Evolutionary conservation across 2,329 filamentous ascomycete species (phyloP).

Genomic region (Curvularia eragrostidis): DNA sequence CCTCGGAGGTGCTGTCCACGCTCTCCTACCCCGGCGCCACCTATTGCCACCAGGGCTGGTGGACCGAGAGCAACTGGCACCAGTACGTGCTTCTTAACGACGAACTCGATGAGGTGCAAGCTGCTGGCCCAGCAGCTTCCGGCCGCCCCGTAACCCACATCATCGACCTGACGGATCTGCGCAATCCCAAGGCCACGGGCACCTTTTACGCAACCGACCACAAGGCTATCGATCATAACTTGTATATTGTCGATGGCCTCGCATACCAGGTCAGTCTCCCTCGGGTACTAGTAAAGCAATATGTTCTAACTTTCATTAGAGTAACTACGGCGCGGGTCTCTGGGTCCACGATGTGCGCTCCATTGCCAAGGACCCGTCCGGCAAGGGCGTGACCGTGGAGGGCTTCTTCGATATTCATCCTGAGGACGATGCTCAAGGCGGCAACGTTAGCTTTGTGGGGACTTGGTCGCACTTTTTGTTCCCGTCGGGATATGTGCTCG

Average conservation of each 20-base stretch:
- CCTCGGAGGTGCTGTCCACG: slow-evolving; percentile 62
- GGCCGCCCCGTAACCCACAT: slow-evolving; percentile 46
- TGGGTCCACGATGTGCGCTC: slow-evolving; percentile 51
- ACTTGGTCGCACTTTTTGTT: slow-evolving; percentile 52
- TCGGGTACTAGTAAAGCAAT: no score
- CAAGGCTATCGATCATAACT: slow-evolving; percentile 54
- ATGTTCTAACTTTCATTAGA: no score
- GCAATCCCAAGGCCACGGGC: slow-evolving; percentile 50
- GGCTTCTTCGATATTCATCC: slow-evolving; percentile 54
- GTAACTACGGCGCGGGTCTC: slow-evolving; percentile 52
- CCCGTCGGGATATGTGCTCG: slow-evolving; percentile 44
- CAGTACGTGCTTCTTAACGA: slow-evolving; percentile 46
- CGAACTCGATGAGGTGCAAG: slow-evolving; percentile 42
- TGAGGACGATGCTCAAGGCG: slow-evolving; percentile 49
- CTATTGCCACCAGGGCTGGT: slow-evolving; percentile 67
- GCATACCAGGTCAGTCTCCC: slow-evolving; percentile 52
- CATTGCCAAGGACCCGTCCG: slow-evolving; percentile 49
- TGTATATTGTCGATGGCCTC: slow-evolving; percentile 52
- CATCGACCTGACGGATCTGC: slow-evolving; percentile 43
- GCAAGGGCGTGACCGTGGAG: slow-evolving; percentile 49
- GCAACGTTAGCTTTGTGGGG: slow-evolving; percentile 51
- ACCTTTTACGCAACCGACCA: slow-evolving; percentile 49
- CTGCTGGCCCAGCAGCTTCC: slow-evolving; percentile 38
- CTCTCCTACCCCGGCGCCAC: slow-evolving; percentile 61
- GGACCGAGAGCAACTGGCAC: slow-evolving; percentile 51